These are phyloP conservation scores for Solanum appendiculatum DNA, from an alignment of 257 asterid genomes.

Conservation along the genomic window DNA sequence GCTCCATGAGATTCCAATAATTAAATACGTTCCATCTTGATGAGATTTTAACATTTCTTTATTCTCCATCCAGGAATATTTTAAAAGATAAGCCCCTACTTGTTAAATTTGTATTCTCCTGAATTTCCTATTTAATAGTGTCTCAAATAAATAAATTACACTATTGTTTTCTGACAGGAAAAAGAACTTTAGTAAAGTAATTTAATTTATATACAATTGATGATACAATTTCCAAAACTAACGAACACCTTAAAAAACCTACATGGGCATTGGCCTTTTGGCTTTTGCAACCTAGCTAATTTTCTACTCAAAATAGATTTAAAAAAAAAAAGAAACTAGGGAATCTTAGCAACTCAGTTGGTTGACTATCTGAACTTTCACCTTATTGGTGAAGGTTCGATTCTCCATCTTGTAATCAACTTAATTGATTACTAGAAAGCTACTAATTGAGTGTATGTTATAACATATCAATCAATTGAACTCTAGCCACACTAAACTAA, in stretches of 20 bases:
- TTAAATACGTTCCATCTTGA: not conserved
- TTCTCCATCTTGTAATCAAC: not conserved
- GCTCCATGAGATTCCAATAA: not conserved
- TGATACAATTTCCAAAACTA: not conserved
- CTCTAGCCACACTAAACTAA: not conserved
- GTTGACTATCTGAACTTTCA: not conserved
- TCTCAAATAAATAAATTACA: not conserved
- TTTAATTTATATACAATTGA: not conserved
- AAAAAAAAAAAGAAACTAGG: accelerated
- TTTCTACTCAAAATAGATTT: not conserved
- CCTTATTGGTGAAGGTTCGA: not conserved
- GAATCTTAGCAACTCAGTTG: not conserved
- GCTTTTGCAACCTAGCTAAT: not conserved
- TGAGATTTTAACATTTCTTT: not conserved
- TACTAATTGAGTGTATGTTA: not conserved
- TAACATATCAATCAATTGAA: not conserved
- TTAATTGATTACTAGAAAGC: not conserved
- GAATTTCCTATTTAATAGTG: not conserved
- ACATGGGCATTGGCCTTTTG: not conserved
- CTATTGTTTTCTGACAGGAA: not conserved
- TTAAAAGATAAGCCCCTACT: not conserved
- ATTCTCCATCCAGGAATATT: not conserved
- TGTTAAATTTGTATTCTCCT: not conserved
- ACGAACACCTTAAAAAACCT: not conserved
- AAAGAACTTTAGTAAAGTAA: not conserved